Conservation (phyloP, 2,329 filamentous ascomycete species). For the Raffaelea arxii region DNA sequence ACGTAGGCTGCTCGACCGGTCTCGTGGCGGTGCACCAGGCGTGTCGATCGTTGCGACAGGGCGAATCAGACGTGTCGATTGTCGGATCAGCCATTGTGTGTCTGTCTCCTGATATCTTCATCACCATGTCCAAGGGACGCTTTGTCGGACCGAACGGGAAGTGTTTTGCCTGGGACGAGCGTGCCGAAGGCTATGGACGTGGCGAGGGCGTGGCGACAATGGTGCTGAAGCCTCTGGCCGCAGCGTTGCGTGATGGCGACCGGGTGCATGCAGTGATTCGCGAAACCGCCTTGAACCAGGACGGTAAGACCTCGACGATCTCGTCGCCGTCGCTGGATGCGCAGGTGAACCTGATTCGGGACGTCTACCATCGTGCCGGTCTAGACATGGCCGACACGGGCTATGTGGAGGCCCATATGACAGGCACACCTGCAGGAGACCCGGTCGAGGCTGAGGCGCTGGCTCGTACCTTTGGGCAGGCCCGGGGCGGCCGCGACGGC, state of each 20-base stretch:
- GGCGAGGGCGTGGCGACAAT: slow-evolving; percentile 37
- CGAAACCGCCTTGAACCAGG: slow-evolving; percentile 23
- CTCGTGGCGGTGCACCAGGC: slow-evolving; percentile 22
- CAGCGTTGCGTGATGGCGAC: slow-evolving; percentile 28
- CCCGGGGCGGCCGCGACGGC: neutral
- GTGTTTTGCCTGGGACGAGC: slow-evolving; percentile 25
- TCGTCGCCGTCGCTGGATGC: slow-evolving; percentile 26
- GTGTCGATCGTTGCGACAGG: slow-evolving; percentile 16
- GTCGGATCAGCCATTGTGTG: slow-evolving; percentile 22
- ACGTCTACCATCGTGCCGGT: slow-evolving; percentile 20
- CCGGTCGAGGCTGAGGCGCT: slow-evolving; percentile 25
- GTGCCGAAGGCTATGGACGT: slow-evolving; percentile 37
- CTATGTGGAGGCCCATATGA: slow-evolving; percentile 28
- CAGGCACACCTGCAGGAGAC: slow-evolving; percentile 31
- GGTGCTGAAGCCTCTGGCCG: slow-evolving; percentile 30
- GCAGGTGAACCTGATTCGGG: slow-evolving; percentile 23
- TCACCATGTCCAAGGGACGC: slow-evolving; percentile 31
- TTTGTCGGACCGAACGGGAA: slow-evolving; percentile 22
- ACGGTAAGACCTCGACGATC: slow-evolving; percentile 29
- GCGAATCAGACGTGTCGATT: slow-evolving; percentile 18
- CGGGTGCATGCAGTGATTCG: slow-evolving; percentile 21
- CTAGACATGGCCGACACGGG: slow-evolving; percentile 12
- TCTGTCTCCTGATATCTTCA: slow-evolving; percentile 18
- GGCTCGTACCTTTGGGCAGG: slow-evolving; percentile 14
- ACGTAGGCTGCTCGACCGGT: slow-evolving; percentile 29